Conservation (phyloP, 768 basidiomycete genomes). For the Lepiota brunneoincarnata region DNA sequence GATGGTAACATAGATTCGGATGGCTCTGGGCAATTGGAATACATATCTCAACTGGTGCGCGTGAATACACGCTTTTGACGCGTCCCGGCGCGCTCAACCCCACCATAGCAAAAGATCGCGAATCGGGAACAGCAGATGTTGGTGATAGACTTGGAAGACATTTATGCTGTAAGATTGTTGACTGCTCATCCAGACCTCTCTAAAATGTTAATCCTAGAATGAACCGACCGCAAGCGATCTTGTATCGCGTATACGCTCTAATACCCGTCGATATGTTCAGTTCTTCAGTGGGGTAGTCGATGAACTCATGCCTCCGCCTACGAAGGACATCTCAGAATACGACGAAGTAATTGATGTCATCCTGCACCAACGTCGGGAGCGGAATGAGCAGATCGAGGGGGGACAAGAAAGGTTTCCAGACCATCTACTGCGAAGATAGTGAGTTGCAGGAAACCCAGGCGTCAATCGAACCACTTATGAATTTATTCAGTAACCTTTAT, state of each 20-base stretch:
- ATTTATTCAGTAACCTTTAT: slow-evolving; percentile 75
- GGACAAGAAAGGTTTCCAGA: slow-evolving; percentile 82
- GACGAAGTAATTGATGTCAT: slow-evolving; percentile 98
- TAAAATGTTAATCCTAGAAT: slow-evolving; percentile 42
- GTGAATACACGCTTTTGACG: slow-evolving; percentile 24
- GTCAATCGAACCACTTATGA: slow-evolving; percentile 15
- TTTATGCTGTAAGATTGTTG: slow-evolving; percentile 52
- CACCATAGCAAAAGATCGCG: slow-evolving; percentile 78
- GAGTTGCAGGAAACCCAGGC: slow-evolving; percentile 33
- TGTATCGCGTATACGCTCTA: slow-evolving; percentile 74
- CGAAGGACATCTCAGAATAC: slow-evolving; percentile 84
- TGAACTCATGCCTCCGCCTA: slow-evolving; percentile 83
- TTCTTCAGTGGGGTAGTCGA: slow-evolving; percentile 92
- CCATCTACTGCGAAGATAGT: slow-evolving; percentile 94
- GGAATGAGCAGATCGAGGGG: slow-evolving; percentile 79
- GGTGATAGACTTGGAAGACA: slow-evolving; percentile 85
- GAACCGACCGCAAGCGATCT: slow-evolving; percentile 71
- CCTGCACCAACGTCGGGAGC: slow-evolving; percentile 86
- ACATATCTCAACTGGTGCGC: slow-evolving; percentile 80
- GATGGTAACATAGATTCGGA: slow-evolving; percentile 31
- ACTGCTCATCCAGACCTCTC: background rate
- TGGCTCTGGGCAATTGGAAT: slow-evolving; percentile 56
- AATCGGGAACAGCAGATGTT: slow-evolving; percentile 93
- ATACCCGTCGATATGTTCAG: slow-evolving; percentile 86
- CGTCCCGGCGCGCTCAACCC: slow-evolving; percentile 23